Evolutionary conservation across 306 rosid genomes (phyloP).

Genomic region (Casuarina cunninghamiana): DNA sequence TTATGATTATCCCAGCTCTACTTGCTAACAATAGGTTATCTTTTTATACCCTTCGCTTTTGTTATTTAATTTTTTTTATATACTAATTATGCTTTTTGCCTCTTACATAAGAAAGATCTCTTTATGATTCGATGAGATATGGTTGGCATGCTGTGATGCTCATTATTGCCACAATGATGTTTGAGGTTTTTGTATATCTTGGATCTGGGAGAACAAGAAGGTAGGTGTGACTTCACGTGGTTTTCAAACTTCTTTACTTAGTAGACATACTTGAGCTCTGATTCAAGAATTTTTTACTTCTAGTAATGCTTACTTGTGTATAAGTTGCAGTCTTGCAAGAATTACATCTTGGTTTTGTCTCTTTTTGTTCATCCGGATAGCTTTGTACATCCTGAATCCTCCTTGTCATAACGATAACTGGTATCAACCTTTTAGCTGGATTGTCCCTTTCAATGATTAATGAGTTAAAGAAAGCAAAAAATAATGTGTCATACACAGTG

Average conservation of each 20-base stretch:
- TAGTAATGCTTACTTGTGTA: not conserved
- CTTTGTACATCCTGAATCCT: not conserved
- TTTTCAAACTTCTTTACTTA: not conserved
- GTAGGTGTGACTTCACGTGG: not conserved
- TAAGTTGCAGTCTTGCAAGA: not conserved
- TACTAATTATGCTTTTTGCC: not conserved
- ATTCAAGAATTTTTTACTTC: not conserved
- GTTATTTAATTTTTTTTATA: not conserved
- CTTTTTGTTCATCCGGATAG: constrained; percentile 1
- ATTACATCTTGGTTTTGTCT: constrained; percentile 1
- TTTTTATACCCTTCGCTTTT: not conserved
- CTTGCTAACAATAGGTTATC: not conserved
- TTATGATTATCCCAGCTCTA: not conserved
- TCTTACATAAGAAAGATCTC: not conserved
- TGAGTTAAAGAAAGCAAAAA: not conserved
- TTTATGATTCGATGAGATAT: not conserved
- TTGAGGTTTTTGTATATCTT: not conserved
- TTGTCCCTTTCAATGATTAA: constrained; percentile 1
- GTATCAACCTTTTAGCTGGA: constrained; percentile 19
- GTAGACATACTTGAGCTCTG: constrained; percentile 2
- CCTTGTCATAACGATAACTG: not conserved
- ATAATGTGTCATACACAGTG: constrained; percentile 19
- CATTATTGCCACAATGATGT: not conserved
- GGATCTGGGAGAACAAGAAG: constrained; percentile 2
- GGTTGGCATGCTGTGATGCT: not conserved